These are phyloP conservation scores for Pseudevernia furfuracea DNA, from an alignment of 495 filamentous ascomycete species.

Conservation along the genomic window DNA sequence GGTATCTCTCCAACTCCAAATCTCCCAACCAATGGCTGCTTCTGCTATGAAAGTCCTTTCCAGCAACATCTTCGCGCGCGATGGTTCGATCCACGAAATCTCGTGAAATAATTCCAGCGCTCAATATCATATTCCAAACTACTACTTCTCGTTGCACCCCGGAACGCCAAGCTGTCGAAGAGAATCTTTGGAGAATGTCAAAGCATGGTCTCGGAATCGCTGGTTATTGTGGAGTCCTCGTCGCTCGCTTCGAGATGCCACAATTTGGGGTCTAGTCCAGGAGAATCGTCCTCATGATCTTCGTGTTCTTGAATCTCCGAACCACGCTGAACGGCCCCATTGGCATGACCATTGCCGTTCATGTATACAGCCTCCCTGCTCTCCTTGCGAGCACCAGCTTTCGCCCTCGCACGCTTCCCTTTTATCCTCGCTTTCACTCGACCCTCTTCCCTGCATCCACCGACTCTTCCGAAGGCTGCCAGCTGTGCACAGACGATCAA, in stretches of 20 bases:
- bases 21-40: not conserved
- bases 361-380: not conserved
- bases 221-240: not conserved
- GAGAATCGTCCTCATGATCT: not conserved
- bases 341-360: not conserved
- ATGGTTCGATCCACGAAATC: not conserved
- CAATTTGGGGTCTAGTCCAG: not conserved
- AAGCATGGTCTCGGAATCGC: constrained; percentile 9
- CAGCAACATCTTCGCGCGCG: not conserved
- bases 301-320: not conserved
- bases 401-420: constrained; percentile 10
- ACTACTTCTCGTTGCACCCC: not conserved
- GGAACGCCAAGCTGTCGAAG: constrained; percentile 6
- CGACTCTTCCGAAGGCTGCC: constrained; percentile 24
- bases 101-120: not conserved
- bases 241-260: constrained; percentile 5
- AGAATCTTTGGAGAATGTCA: not conserved
- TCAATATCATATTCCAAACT: not conserved
- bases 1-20: not conserved
- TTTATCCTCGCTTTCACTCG: constrained; percentile 19
- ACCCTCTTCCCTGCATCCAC: constrained; percentile 20
- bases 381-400: not conserved
- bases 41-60: not conserved
- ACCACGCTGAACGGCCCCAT: not conserved
- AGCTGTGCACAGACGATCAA: constrained; percentile 28